A percentile compares a stretch with the other conserved stretches of the same genome.
Conservation (phyloP, 441 rosid genomes). For the Brassica balearica region DNA sequence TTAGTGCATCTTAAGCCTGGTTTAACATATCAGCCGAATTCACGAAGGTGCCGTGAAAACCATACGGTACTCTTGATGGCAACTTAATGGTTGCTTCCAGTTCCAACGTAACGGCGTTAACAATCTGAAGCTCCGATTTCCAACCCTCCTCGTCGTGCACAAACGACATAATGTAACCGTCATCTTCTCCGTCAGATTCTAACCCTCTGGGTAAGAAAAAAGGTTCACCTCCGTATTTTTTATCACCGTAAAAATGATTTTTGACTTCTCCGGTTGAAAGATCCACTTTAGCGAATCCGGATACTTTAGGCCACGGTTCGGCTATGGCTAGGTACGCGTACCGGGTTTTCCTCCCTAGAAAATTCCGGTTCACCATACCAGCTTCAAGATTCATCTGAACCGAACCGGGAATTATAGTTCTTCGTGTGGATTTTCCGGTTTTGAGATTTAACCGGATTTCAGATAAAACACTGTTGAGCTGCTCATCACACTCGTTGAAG, state of each 20-base stretch:
- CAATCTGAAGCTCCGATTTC: slow-evolving; percentile 73
- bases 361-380: slow-evolving; percentile 48
- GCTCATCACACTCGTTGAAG: slow-evolving; percentile 79
- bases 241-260: slow-evolving; percentile 61
- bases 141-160: slow-evolving; percentile 72
- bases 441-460: slow-evolving; percentile 70
- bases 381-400: slow-evolving; percentile 64
- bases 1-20: slow-evolving; percentile 50
- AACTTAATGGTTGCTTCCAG: slow-evolving; percentile 61
- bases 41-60: slow-evolving; percentile 81
- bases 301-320: slow-evolving; percentile 84
- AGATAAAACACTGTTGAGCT: slow-evolving; percentile 61
- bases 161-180: slow-evolving; percentile 67
- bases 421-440: slow-evolving; percentile 70
- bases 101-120: slow-evolving; percentile 61
- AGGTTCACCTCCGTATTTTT: slow-evolving; percentile 74
- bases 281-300: slow-evolving; percentile 81
- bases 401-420: slow-evolving; percentile 53
- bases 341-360: slow-evolving; percentile 64
- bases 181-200: slow-evolving; percentile 47
- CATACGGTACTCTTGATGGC: slow-evolving; percentile 87
- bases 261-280: slow-evolving; percentile 60
- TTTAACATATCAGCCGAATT: slow-evolving; percentile 56
- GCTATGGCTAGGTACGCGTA: slow-evolving; percentile 76
- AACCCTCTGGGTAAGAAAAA: slow-evolving; percentile 58